Evolutionary conservation across 441 rosid species (phyloP).

Genomic region (Euphorbia schlechtendalii): DNA sequence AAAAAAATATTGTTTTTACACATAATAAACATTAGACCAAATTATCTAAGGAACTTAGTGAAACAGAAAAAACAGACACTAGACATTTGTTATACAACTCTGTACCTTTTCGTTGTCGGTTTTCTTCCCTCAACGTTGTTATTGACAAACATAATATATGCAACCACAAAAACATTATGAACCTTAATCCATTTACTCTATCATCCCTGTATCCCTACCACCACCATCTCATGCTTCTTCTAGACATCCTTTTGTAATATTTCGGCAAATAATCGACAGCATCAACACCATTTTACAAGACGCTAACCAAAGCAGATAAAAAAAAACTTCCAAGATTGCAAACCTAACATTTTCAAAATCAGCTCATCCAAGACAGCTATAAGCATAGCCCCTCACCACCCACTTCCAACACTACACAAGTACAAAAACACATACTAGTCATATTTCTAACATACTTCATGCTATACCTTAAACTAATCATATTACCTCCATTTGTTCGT

Average conservation of each 20-base stretch:
- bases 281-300: slow-evolving; percentile 41
- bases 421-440: slow-evolving; percentile 3
- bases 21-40: slow-evolving; percentile 25
- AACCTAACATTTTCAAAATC: slow-evolving; percentile 30
- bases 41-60: slow-evolving; percentile 22
- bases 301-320: slow-evolving; percentile 31
- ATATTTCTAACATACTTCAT: background rate
- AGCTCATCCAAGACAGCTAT: slow-evolving; percentile 27
- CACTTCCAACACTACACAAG: slow-evolving; percentile 36
- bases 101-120: slow-evolving; percentile 23
- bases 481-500: slow-evolving; percentile 41
- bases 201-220: slow-evolving; percentile 24
- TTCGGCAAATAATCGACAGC: slow-evolving; percentile 36
- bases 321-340: slow-evolving; percentile 31
- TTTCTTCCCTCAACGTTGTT: slow-evolving; percentile 28
- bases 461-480: background rate
- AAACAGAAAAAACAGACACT: slow-evolving; percentile 10
- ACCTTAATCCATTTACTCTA: slow-evolving; percentile 17
- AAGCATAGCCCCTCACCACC: slow-evolving; percentile 33
- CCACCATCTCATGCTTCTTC: slow-evolving; percentile 34
- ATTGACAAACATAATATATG: slow-evolving; percentile 28
- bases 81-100: slow-evolving; percentile 35
- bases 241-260: too few species aligned
- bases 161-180: slow-evolving; percentile 28
- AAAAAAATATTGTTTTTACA: slow-evolving; percentile 24